phyloP scores from a whole-genome alignment of 1,284 basidiomycete genomes.

The Leccinum glutinopallens region DNA sequence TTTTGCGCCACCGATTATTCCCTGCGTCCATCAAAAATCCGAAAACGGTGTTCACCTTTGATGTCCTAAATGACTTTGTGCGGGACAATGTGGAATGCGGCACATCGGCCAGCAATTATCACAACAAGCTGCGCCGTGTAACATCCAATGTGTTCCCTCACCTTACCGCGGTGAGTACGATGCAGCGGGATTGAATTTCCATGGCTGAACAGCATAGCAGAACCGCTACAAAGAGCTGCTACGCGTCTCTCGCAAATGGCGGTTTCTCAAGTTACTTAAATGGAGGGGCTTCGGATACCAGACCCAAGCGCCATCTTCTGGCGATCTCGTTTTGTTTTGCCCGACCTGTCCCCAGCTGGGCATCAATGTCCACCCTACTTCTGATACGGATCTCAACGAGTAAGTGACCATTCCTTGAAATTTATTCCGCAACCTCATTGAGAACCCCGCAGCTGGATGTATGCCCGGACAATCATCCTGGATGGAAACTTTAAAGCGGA shows the following conservation, averaged over 20 bases:
- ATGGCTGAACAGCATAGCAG: neutral
- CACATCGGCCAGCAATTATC: neutral
- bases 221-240: neutral
- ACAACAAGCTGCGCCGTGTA: neutral
- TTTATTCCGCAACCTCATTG: no score
- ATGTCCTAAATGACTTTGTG: neutral
- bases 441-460: conserved; percentile 8
- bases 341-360: neutral
- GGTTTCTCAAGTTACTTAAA: neutral
- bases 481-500: conserved; percentile 23
- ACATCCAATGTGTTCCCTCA: neutral
- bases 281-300: neutral
- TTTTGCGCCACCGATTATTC: neutral
- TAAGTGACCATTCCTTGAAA: no score
- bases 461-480: neutral
- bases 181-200: no score
- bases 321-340: neutral
- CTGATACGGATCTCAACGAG: no score
- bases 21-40: neutral
- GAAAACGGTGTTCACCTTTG: neutral
- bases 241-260: neutral
- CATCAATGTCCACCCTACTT: neutral
- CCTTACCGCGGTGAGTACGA: neutral
- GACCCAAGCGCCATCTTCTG: neutral
- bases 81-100: neutral